These are phyloP conservation scores for Russula ochroleuca DNA, from an alignment of 768 basidiomycete species.

Conservation along the genomic window DNA sequence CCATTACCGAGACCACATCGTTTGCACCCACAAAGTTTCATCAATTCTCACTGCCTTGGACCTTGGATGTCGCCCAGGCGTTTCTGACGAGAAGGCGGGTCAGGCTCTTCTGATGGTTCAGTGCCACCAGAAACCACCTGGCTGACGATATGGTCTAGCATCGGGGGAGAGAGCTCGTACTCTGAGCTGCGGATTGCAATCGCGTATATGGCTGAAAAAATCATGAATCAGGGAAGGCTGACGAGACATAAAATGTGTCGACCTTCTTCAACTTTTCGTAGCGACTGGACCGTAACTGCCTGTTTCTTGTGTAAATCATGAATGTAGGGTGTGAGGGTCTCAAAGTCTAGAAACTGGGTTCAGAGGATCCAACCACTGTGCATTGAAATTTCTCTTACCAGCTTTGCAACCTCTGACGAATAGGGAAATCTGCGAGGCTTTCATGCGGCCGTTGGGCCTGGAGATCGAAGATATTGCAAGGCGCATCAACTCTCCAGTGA, in stretches of 20 bases:
- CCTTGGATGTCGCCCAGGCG: neutral
- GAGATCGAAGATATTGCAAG: slow-evolving; percentile 83
- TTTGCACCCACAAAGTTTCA: neutral
- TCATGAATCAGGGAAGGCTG: neutral
- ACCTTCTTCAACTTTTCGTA: slow-evolving; percentile 96
- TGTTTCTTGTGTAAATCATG: slow-evolving; percentile 84
- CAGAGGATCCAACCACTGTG: neutral
- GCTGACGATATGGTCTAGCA: slow-evolving; percentile 64
- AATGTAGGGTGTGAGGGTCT: slow-evolving; percentile 65
- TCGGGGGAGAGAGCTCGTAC: slow-evolving; percentile 62
- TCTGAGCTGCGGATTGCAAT: slow-evolving; percentile 69
- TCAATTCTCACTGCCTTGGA: neutral
- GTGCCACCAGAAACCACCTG: slow-evolving; percentile 28
- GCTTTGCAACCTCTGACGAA: slow-evolving; percentile 75
- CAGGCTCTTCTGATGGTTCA: slow-evolving; percentile 9
- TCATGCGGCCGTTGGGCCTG: slow-evolving; percentile 57
- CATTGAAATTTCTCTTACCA: slow-evolving; percentile 39
- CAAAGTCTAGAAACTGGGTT: slow-evolving; percentile 55
- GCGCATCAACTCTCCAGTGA: slow-evolving; percentile 97
- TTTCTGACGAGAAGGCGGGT: slow-evolving; percentile 2
- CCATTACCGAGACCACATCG: neutral
- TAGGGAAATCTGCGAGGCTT: slow-evolving; percentile 57
- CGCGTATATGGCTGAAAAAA: slow-evolving; percentile 60
- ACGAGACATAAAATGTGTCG: slow-evolving; percentile 25
- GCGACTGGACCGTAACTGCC: slow-evolving; percentile 74